Base-by-base conservation (phyloP, 768 basidiomycete species). In the Kwoniella mangroviensis region DNA sequence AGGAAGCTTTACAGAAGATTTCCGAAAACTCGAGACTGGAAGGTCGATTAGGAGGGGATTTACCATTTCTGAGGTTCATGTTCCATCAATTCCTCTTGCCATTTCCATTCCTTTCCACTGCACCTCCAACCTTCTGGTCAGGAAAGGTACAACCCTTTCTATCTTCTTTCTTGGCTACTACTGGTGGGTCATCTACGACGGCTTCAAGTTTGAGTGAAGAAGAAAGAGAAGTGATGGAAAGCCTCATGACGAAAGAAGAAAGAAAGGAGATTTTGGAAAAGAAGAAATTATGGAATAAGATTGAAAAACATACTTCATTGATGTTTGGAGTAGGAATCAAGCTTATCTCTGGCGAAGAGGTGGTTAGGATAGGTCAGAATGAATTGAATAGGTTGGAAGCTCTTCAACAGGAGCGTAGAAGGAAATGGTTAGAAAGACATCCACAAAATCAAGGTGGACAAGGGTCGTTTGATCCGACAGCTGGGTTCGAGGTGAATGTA, bases 121-220 rank as follows among this genome's bases (percentile, higher is more conserved):
- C 94, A 0, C 94, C 94, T 0, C 88, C 90, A 75, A 88, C 92
- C 75, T 98, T 99, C 84, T 99, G 96, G 84, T 90, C 92, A 1
- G 89, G 90, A 69, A 98, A 99, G 83, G 88, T 99, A 3, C 96
- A 98, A 84, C 95, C 96, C 0, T 98, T 98, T 82, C 86, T 94
- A 65, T 89, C 90, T 43, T 92, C 91, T 41, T 86, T 93, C 70
- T 85, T 98, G 13, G 86, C 92, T 0, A 89, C 92, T 63, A 93
- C 94, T 13, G 75, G 76, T 15, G 65, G 74, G 13, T 69, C 67
- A n/a, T n/a, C 19, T 15, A 19, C 51, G 28, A 52, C 55, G 1
- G 57, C 69, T 22, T 65, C 75, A 15, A 70, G 65, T 4, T 45
- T 78, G 43, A 69, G 63, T 3, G 51, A 59, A 4, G 72, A 70